phyloP scores from a whole-genome alignment of 164 flowering plant species.

The Brasenia schreberi region DNA sequence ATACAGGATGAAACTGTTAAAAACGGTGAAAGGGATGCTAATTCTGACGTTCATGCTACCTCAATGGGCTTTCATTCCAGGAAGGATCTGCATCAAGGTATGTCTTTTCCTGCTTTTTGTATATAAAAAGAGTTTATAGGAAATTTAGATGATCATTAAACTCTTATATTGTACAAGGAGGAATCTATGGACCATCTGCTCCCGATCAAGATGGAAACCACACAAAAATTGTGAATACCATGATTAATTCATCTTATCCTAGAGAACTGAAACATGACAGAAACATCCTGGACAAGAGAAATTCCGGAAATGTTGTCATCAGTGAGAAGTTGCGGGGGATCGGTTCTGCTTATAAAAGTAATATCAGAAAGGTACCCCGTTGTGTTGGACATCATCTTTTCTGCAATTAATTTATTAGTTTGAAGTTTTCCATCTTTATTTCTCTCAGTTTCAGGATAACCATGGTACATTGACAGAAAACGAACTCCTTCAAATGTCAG shows the following conservation, averaged over 20 bases:
- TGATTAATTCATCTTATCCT: slow-evolving; percentile 1
- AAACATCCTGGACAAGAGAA: slow-evolving; percentile 10
- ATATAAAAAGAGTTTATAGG: background rate
- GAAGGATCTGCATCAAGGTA: slow-evolving; percentile 19
- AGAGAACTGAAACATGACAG: slow-evolving; percentile 12
- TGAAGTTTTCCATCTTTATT: slow-evolving; percentile 4
- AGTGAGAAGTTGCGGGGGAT: slow-evolving; percentile 7
- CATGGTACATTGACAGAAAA: slow-evolving; percentile 18
- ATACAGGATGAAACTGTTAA: background rate
- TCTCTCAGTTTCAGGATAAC: slow-evolving; percentile 26
- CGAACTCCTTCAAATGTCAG: slow-evolving; percentile 33
- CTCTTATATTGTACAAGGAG: slow-evolving; percentile 8
- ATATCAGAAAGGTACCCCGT: slow-evolving; percentile 29
- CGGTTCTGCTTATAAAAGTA: slow-evolving; percentile 10
- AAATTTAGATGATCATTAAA: background rate
- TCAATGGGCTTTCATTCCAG: slow-evolving; percentile 16
- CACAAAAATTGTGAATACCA: slow-evolving; percentile 6
- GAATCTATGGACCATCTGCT: slow-evolving; percentile 3
- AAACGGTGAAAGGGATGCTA: background rate
- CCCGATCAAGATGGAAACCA: slow-evolving; percentile 2
- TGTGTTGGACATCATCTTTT: background rate
- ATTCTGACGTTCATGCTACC: background rate
- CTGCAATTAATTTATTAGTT: background rate
- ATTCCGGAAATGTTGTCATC: slow-evolving; percentile 6
- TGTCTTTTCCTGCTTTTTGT: slow-evolving; percentile 7